A percentile compares a stretch with the other conserved stretches of the same genome.
Evolutionary conservation across 495 filamentous ascomycete species (phyloP).

Genomic region (Astrocystis sublimbata): DNA sequence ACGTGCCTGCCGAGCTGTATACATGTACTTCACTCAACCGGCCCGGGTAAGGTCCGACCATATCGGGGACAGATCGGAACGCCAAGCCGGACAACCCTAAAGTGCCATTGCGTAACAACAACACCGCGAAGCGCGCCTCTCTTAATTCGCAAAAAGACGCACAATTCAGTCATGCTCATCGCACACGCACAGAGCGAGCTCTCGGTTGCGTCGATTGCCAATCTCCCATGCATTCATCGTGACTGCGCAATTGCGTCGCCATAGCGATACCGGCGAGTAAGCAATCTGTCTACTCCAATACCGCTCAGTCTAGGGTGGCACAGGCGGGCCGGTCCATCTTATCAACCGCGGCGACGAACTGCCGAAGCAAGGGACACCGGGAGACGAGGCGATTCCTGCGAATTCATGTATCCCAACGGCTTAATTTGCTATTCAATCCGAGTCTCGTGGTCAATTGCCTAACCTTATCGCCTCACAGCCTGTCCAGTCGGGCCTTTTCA

Average conservation of each 20-base stretch:
- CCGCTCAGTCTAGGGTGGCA: neutral
- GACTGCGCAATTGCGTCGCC: neutral
- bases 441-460: neutral
- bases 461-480: too few species aligned
- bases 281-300: neutral
- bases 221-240: neutral
- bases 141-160: neutral
- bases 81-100: conserved; percentile 16
- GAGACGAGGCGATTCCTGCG: too few species aligned
- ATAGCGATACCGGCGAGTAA: neutral
- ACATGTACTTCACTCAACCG: neutral
- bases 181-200: too few species aligned
- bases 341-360: neutral
- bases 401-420: too few species aligned
- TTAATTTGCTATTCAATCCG: too few species aligned
- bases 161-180: neutral
- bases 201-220: neutral
- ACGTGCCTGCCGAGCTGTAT: too few species aligned
- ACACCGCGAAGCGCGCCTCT: conserved; percentile 2
- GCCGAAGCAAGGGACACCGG: neutral
- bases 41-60: conserved; percentile 4
- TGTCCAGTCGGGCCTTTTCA: neutral
- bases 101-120: conserved; percentile 9
- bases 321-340: neutral
- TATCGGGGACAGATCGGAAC: conserved; percentile 16